Evolutionary conservation across 2,329 filamentous ascomycete species (phyloP).

Genomic region (Septoria linicola): DNA sequence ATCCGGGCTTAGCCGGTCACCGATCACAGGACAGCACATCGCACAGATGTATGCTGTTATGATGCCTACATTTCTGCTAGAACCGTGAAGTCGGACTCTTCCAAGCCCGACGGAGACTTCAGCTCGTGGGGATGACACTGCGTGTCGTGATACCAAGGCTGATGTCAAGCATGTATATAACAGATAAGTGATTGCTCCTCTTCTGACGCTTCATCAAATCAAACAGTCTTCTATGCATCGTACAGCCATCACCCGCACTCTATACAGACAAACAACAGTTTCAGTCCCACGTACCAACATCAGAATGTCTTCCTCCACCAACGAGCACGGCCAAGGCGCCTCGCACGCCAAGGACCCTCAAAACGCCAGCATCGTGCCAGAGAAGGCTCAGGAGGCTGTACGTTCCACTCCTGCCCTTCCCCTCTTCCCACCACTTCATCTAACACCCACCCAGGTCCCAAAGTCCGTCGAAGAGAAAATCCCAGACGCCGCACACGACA

Average conservation of each 20-base stretch:
- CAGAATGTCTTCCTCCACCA: constrained; percentile 13
- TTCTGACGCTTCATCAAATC: neutral
- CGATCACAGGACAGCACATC: neutral
- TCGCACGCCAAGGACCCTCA: constrained; percentile 44
- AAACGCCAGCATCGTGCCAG: constrained; percentile 8
- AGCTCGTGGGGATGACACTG: neutral
- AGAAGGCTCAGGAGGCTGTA: constrained; percentile 9
- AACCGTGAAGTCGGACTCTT: neutral
- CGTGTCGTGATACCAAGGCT: neutral
- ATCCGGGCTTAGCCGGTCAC: neutral
- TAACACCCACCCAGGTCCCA: constrained; percentile 33
- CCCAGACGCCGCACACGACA: constrained; percentile 18
- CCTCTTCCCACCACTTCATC: neutral
- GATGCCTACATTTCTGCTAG: constrained; percentile 4
- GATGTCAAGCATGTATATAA: neutral
- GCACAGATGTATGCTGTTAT: constrained; percentile 2
- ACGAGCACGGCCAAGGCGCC: constrained; percentile 42
- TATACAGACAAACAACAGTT: neutral
- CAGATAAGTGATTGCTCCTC: neutral
- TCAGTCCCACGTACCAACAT: neutral
- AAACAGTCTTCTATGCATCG: neutral
- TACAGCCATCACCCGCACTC: neutral
- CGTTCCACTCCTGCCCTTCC: neutral
- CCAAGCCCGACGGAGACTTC: neutral
- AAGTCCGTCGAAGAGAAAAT: constrained; percentile 29